phyloP scores from a whole-genome alignment of 768 basidiomycete genomes.

The Crucibulum laeve region DNA sequence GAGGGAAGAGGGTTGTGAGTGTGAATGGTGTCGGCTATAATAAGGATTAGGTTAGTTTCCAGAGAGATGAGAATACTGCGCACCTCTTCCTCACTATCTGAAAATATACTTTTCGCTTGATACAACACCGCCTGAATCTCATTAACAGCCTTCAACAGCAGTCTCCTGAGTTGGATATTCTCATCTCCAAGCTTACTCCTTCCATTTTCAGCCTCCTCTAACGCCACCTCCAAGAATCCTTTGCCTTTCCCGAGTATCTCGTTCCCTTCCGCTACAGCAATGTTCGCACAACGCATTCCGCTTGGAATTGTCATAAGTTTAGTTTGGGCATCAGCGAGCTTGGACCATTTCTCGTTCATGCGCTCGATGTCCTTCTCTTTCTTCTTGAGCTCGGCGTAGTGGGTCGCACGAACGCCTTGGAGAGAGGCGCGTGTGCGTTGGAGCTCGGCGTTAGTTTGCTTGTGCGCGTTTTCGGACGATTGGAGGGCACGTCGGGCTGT shows the following conservation, averaged over 20 bases:
- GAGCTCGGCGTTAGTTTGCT: conserved; percentile 64
- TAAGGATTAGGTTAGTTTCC: conserved; percentile 5
- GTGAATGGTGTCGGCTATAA: conserved; percentile 42
- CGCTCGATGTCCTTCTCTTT: conserved; percentile 77
- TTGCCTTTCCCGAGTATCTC: conserved; percentile 45
- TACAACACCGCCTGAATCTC: conserved; percentile 55
- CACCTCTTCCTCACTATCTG: conserved; percentile 45
- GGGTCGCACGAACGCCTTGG: conserved; percentile 64
- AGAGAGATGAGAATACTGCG: conserved; percentile 10
- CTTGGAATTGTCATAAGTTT: conserved; percentile 46
- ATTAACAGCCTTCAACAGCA: conserved; percentile 62
- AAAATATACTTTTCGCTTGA: too few relatives aligned
- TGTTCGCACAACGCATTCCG: conserved; percentile 55
- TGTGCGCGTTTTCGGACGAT: conserved; percentile 60
- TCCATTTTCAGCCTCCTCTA: conserved; percentile 71
- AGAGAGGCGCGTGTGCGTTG: conserved; percentile 67
- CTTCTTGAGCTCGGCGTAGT: conserved; percentile 73
- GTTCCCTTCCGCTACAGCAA: conserved; percentile 38
- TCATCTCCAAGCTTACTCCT: conserved; percentile 60
- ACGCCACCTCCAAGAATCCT: conserved; percentile 57
- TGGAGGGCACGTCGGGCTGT: conserved; percentile 50
- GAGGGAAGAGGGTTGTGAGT: conserved; percentile 46
- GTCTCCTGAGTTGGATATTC: conserved; percentile 53
- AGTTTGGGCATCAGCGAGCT: conserved; percentile 62
- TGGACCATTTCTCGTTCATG: conserved; percentile 71